Base-by-base conservation (phyloP, 305 asterid genomes). In the Fraxinus nigra region DNA sequence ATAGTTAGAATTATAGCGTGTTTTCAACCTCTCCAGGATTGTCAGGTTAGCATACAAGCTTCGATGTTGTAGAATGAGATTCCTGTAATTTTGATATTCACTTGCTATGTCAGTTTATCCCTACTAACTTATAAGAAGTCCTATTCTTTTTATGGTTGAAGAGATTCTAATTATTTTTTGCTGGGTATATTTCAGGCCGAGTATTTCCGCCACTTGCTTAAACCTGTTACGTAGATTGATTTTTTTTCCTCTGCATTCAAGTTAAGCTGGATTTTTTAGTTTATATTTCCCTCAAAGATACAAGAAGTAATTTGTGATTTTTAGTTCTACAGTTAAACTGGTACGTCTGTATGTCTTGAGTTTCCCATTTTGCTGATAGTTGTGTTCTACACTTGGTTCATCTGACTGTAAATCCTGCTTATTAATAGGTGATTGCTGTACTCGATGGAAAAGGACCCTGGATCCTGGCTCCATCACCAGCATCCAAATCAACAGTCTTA, bases 21-120 rank as follows among this genome's bases (percentile, higher is more conserved):
- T 91, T 94, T 95, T 86, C 99, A 93, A 91, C 97, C 98, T 82
- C 98, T 95, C 82, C 95, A 94, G 87, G 99, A 94, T 89, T 95
- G 98, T 85, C 99, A 95, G 99, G 99, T 94, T 59, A 14, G 94
- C 40, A 4, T 2, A 35, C 35, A 16, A n/a, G 40, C 38, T 40
- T 18, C 32, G 35, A n/a, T 70, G 46, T 82, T 77, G 72, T 11
- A 11, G 61, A 43, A 22, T 69, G 54, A 37, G 26, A 80, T 32
- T 24, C 33, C 32, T 16, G 16, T 65, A 33, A 59, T 24, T 51
- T 70, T 33, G 4, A 8, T 67, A 51, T 54, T 4, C 18, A 5
- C 13, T 48, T 35, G 4, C 18, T 11, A 22, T 7, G 56, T 8
- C 24, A 16, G 1, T 77, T 11, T 34, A 7, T 72, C 67, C 67